phyloP scores from a whole-genome alignment of 306 rosid genomes.

The Herpetospermum pedunculosum region DNA sequence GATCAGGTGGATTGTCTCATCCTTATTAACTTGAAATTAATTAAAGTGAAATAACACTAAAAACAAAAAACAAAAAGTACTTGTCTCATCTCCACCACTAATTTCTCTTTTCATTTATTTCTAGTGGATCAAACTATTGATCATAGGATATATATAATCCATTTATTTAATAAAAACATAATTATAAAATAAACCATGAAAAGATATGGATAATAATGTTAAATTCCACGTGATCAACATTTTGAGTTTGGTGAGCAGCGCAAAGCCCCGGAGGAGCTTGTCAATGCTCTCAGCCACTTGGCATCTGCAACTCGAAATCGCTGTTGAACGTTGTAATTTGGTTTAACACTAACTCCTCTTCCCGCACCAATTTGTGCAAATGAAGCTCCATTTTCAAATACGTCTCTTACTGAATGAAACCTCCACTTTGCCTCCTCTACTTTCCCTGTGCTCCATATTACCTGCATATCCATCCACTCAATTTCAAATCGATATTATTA shows the following conservation, averaged over 20 bases:
- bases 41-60: not conserved
- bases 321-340: slow-evolving; percentile 13
- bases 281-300: slow-evolving; percentile 15
- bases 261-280: slow-evolving; percentile 29
- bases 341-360: slow-evolving; percentile 12
- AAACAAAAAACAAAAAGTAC: not conserved
- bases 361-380: slow-evolving; percentile 9
- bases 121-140: not conserved
- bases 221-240: not conserved
- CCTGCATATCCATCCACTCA: not conserved
- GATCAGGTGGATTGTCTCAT: not conserved
- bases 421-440: slow-evolving; percentile 12
- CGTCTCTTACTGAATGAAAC: slow-evolving; percentile 22
- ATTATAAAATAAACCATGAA: not conserved
- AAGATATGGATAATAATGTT: too few species aligned
- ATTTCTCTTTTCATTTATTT: not conserved
- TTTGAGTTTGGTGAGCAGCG: slow-evolving; percentile 12
- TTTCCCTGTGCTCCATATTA: slow-evolving; percentile 19
- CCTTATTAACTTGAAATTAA: not conserved
- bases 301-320: slow-evolving; percentile 20
- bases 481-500: not conserved
- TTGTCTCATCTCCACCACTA: too few species aligned
- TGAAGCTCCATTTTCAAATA: slow-evolving; percentile 26
- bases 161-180: not conserved
- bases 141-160: not conserved